Percentiles rank a stretch among this genome's conserved stretches.
phyloP scores from a whole-genome alignment of 2,329 filamentous ascomycete species.

The Cordyceps cicadae region DNA sequence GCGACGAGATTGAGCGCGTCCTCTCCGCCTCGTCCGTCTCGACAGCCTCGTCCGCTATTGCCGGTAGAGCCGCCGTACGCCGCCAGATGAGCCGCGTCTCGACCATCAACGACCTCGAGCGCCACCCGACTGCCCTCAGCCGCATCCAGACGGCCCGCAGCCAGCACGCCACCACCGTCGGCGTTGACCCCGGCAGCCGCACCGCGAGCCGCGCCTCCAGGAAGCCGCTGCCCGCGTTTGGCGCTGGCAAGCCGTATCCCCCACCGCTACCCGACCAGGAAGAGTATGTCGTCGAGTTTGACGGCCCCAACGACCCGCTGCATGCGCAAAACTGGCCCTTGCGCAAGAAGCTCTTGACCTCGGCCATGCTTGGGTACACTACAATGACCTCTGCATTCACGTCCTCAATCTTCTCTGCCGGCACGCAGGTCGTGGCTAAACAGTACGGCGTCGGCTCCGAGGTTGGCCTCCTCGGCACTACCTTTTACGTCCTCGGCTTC shows the following conservation, averaged over 20 bases:
- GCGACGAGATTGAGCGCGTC: conserved; percentile 53
- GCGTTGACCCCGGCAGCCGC: conserved; percentile 32
- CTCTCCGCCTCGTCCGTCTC: conserved; percentile 43
- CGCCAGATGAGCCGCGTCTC: conserved; percentile 51
- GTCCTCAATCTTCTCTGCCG: conserved; percentile 66
- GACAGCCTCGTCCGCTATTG: conserved; percentile 33
- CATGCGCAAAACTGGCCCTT: conserved; percentile 84
- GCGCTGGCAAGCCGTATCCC: conserved; percentile 66
- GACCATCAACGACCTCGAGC: conserved; percentile 59
- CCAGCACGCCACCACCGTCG: conserved; percentile 68
- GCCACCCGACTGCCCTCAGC: conserved; percentile 59
- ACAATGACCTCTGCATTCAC: conserved; percentile 65
- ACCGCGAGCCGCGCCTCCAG: conserved; percentile 38
- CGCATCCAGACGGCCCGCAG: conserved; percentile 63
- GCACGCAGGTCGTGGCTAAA: conserved; percentile 46
- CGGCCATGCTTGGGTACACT: conserved; percentile 62
- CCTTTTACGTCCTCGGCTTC: conserved; percentile 63
- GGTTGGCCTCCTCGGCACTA: conserved; percentile 57
- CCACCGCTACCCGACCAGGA: conserved; percentile 61
- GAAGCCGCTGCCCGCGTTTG: conserved; percentile 59
- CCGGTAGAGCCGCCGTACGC: conserved; percentile 24
- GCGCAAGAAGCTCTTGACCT: conserved; percentile 65
- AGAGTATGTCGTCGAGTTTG: conserved; percentile 77
- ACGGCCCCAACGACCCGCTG: conserved; percentile 72
- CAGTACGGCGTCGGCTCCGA: conserved; percentile 54